Base-by-base conservation (phyloP, 805 yeast species). In the Wickerhamomyces mucosus region DNA sequence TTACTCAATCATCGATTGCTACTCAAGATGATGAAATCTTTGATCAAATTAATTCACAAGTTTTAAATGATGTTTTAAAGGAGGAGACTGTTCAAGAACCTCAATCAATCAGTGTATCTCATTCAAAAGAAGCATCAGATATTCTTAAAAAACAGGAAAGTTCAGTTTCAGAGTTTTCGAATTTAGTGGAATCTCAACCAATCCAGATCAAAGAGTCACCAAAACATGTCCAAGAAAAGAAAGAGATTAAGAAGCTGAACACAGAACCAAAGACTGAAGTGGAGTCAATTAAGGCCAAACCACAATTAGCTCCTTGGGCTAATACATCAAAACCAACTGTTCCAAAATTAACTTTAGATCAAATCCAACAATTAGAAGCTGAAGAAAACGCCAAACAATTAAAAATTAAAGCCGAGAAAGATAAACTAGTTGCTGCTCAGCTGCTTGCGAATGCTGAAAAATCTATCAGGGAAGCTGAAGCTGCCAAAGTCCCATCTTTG, bases 271-370 rank as follows among this genome's bases (percentile, higher is more conserved):
- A 36, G 13, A 19, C 32, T n/a, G 37, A 36, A 28, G n/a, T 38
- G 16, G 33, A 34, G 21, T 17, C 39, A 16, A 27, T 25, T 15
- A 19, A 22, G 17, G 8, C 27, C 13, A 24, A 27, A 14, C 26
- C 43, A 10, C 41, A 42, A 28, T 48, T 62, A 19, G 78, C 78
- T 5, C 78, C 78, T 27, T 72, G 78, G 78, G 77, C 77, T n/a
- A 37, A 47, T 2, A 38, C 45, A 26, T 33, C 42, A 12, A 40
- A 40, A 31, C 35, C 33, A 13, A 38, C 33, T 38, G 28, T 31
- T n/a, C 72, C 74, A 10, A 48, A 55, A n/a, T 36, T 69, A 32
- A 55, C 76, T 0, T 55, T 72, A 43, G 61, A 63, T 32, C 71
- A 72, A 48, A 69, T 72, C 34, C 77, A 70, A 46, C 56, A 56